Base-by-base conservation (phyloP, 352 stramenopile genomes). In the Phytopythium chamaehyphon region DNA sequence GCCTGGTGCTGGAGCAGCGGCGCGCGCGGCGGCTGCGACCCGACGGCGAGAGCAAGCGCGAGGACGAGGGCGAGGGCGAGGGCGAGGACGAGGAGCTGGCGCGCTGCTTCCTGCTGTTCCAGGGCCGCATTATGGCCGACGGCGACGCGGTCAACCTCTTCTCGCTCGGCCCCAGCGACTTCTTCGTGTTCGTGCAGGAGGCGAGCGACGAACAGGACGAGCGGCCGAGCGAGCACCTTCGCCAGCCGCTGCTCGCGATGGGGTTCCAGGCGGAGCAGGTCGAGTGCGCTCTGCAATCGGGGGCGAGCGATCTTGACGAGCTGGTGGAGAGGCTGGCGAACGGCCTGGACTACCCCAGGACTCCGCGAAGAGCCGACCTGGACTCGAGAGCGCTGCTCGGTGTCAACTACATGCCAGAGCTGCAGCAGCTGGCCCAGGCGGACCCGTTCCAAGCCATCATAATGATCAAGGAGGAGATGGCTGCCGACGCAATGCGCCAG, bases 101-200 rank as follows among this genome's bases (percentile, higher is more conserved):
- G 43, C 48, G 55, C 18, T 62, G 66, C 46, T 84, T 73, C 42
- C 55, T 90, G 40, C 54, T 86, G 22, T 71, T 86, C 33, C 64
- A 63, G 26, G 79, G 79, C 10, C 66, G 72, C 28, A 75, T 90
- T 51, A 63, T 88, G 22, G 59, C 72, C 0, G 79, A 90, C 55
- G 55, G 59, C 21, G 79, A 90, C 59, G 57, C 76, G 33, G 43
- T 90, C 39, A 68, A 86, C 47, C 53, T 90, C 16, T 77, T 83
- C 53, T 61, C 73, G 18, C 66, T 86, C 23, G 39, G 40, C 6
- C 21, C 64, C 0, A 49, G 63, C 11, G 79, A 90, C 31, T 88
- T 90, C 56, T 80, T 90, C 48, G 76, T 90, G 28, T 73, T 90
- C 51, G 67, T 71, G 37, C 46, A 67, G n/a, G 72, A 83, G 52